Evolutionary conservation across 495 filamentous ascomycete species (phyloP).

Genomic region (Acidomyces sp.): DNA sequence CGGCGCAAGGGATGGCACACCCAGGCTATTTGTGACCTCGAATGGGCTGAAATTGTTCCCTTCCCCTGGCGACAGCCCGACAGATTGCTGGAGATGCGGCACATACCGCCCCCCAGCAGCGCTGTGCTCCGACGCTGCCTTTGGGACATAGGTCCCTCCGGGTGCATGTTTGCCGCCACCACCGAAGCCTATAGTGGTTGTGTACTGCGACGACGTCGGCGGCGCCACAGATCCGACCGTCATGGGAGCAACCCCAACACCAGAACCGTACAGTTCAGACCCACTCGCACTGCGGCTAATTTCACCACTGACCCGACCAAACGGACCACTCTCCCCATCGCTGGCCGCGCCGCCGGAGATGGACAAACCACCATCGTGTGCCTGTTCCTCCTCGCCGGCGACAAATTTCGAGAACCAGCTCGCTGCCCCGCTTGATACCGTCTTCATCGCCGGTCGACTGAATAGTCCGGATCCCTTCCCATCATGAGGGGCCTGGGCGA

Average conservation of each 20-base stretch:
- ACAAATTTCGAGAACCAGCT: slow-evolving; percentile 90
- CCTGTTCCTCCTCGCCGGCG: slow-evolving; percentile 60
- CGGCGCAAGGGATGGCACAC: slow-evolving; percentile 3
- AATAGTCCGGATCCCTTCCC: slow-evolving; percentile 58
- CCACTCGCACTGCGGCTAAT: slow-evolving; percentile 70
- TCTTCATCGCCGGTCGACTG: slow-evolving; percentile 85
- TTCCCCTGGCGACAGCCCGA: slow-evolving; percentile 3
- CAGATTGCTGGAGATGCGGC: neutral
- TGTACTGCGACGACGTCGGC: no score
- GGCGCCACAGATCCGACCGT: no score
- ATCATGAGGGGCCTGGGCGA: slow-evolving; percentile 74
- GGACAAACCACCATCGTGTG: neutral
- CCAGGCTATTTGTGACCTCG: slow-evolving; percentile 3
- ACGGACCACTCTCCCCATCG: slow-evolving; percentile 8
- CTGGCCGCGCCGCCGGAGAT: neutral
- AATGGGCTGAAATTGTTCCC: neutral
- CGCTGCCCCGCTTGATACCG: slow-evolving; percentile 77
- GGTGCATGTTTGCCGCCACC: no score
- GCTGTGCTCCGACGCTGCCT: neutral
- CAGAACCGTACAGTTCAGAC: slow-evolving; percentile 53
- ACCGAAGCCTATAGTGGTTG: no score
- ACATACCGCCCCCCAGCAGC: neutral
- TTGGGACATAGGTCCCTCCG: no score
- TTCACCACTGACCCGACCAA: slow-evolving; percentile 33
- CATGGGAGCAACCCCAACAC: no score